phyloP scores from a whole-genome alignment of 805 yeast species.

The Candida pseudofarinosa region DNA sequence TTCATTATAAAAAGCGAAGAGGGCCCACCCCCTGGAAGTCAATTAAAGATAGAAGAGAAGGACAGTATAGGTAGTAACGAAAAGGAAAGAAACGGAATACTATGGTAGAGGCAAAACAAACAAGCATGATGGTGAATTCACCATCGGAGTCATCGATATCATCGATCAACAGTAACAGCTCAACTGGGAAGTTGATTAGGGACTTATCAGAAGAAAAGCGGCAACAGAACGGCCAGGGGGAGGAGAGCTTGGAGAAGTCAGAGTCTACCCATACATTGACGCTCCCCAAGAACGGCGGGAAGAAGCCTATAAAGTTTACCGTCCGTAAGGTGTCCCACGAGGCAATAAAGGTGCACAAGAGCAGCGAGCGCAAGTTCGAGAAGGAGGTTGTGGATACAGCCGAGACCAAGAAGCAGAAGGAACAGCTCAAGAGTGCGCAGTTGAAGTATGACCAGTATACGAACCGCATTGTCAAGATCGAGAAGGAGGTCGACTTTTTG shows the following conservation, averaged over 20 bases:
- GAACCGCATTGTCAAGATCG: constrained; percentile 30
- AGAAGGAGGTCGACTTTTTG: constrained; percentile 38
- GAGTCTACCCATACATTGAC: constrained; percentile 2
- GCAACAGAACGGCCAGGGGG: not conserved
- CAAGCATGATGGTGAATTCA: constrained; percentile 1
- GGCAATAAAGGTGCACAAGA: constrained; percentile 10
- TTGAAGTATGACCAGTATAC: constrained; percentile 31
- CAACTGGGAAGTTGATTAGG: constrained; percentile 21
- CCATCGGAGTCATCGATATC: constrained; percentile 21
- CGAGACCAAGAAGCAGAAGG: constrained; percentile 6
- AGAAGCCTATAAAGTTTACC: constrained; percentile 30
- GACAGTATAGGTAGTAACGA: not conserved
- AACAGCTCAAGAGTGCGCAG: constrained; percentile 23
- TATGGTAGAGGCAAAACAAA: not conserved
- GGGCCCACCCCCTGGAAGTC: not conserved
- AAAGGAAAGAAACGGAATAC: not conserved
- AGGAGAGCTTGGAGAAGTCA: not conserved
- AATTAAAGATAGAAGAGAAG: not conserved
- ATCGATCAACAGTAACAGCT: constrained; percentile 17
- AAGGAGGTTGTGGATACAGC: constrained; percentile 1
- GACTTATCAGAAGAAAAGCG: constrained; percentile 11
- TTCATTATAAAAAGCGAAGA: not conserved
- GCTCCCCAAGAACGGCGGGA: constrained; percentile 5
- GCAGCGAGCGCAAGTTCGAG: not conserved
- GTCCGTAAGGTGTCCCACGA: constrained; percentile 32